phyloP scores from a whole-genome alignment of 768 basidiomycete species.

The Agrocybe chaxingu region DNA sequence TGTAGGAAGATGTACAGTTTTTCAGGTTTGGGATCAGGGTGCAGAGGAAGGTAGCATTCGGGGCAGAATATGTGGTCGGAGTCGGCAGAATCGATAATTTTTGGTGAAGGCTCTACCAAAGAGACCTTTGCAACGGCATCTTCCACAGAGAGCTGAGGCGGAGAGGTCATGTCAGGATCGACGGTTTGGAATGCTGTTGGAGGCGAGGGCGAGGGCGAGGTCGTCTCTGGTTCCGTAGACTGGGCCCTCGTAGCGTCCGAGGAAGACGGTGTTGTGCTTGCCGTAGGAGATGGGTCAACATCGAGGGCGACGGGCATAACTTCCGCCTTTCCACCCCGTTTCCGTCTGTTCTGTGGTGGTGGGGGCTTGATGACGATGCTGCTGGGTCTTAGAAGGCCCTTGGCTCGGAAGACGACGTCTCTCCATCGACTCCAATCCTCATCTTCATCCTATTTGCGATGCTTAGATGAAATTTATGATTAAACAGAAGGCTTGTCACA shows the following conservation, averaged over 20 bases:
- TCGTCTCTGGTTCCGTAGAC: conserved; percentile 1
- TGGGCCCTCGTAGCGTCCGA: background rate
- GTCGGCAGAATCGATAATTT: conserved; percentile 34
- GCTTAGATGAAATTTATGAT: conserved; percentile 2
- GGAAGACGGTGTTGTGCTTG: background rate
- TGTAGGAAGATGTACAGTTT: conserved; percentile 95
- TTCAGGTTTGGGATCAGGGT: conserved; percentile 92
- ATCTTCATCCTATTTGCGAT: conserved; percentile 60
- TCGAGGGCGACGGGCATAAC: conserved; percentile 19
- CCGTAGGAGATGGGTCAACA: background rate
- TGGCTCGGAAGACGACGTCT: conserved; percentile 79
- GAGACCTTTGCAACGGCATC: conserved; percentile 48
- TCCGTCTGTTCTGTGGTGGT: conserved; percentile 59
- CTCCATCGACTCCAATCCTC: conserved; percentile 91
- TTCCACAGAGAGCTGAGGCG: conserved; percentile 39
- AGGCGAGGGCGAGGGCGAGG: conserved; percentile 5
- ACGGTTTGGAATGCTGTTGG: conserved; percentile 3
- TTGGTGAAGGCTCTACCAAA: conserved; percentile 30
- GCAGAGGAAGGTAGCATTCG: conserved; percentile 89
- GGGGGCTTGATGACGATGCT: conserved; percentile 44
- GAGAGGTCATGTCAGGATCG: conserved; percentile 10
- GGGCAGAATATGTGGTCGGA: conserved; percentile 66
- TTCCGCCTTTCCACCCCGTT: conserved; percentile 53
- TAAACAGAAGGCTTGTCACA: conserved; percentile 22
- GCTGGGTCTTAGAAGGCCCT: conserved; percentile 51